These are phyloP conservation scores for Plectosphaerella plurivora DNA, from an alignment of 2,329 filamentous ascomycete genomes.

Conservation along the genomic window DNA sequence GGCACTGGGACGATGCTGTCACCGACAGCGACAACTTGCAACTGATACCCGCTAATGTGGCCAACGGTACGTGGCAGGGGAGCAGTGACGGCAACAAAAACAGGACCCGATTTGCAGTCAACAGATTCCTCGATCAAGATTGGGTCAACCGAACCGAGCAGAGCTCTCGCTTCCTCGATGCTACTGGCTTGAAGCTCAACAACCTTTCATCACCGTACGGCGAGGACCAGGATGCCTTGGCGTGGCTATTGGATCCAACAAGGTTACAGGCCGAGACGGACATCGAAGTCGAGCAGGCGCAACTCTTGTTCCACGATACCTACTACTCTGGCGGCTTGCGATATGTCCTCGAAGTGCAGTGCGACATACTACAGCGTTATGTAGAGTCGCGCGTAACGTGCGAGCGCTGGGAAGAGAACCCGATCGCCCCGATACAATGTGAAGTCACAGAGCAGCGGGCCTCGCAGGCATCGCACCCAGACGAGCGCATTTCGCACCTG, in stretches of 20 bases:
- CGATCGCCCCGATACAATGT: background rate
- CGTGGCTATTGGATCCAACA: too few species aligned
- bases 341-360: background rate
- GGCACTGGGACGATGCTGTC: too few species aligned
- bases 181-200: too few species aligned
- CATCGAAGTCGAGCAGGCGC: background rate
- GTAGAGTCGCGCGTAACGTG: slow-evolving; percentile 6
- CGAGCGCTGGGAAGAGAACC: background rate
- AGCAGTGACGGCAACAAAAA: background rate
- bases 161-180: too few species aligned
- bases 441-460: slow-evolving; percentile 1
- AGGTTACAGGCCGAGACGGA: background rate
- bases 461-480: background rate
- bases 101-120: slow-evolving; percentile 1
- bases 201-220: too few species aligned
- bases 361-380: slow-evolving; percentile 2
- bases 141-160: background rate
- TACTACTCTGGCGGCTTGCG: too few species aligned
- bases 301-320: slow-evolving; percentile 2
- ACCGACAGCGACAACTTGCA: background rate
- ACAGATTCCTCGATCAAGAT: slow-evolving; percentile 1
- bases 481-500: slow-evolving; percentile 1
- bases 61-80: slow-evolving; percentile 5
- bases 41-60: background rate
- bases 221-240: too few species aligned